These are phyloP conservation scores for Cladophialophora immunda DNA, from an alignment of 2,329 filamentous ascomycete species.

Conservation along the genomic window DNA sequence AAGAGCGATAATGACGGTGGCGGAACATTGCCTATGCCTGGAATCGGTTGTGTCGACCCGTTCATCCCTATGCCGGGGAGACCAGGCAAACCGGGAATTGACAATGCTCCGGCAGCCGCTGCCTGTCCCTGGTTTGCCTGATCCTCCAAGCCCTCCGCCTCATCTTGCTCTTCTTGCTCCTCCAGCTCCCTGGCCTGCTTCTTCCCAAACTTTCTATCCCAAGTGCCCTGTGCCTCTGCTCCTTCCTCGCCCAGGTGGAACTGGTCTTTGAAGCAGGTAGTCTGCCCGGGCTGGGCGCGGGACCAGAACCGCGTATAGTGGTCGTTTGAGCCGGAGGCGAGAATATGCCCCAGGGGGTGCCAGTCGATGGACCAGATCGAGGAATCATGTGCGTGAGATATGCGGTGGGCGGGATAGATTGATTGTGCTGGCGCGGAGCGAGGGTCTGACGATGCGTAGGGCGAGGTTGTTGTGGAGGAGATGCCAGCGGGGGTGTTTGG, in stretches of 20 bases:
- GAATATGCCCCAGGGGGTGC: constrained; percentile 94
- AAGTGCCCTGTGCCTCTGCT: constrained; percentile 94
- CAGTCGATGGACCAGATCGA: constrained; percentile 98
- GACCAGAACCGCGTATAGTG: constrained; percentile 98
- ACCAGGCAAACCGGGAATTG: constrained; percentile 36
- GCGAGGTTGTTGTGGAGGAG: constrained; percentile 69
- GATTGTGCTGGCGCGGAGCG: constrained; percentile 82
- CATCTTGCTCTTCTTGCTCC: constrained; percentile 91
- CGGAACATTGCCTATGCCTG: constrained; percentile 31
- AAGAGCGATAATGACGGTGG: constrained; percentile 32
- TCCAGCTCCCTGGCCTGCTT: constrained; percentile 88
- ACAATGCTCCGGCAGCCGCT: constrained; percentile 38
- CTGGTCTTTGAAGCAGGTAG: constrained; percentile 84
- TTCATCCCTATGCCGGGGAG: constrained; percentile 25
- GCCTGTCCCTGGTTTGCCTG: constrained; percentile 65
- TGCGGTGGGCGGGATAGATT: constrained; percentile 88
- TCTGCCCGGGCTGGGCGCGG: constrained; percentile 79
- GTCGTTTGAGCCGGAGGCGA: constrained; percentile 95
- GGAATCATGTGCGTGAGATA: constrained; percentile 89
- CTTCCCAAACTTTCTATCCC: constrained; percentile 80
- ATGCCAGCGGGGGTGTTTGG: constrained; percentile 82
- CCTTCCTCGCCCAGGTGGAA: constrained; percentile 96
- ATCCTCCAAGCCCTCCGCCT: constrained; percentile 89
- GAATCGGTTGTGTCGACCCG: constrained; percentile 31
- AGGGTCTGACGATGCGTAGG: constrained; percentile 85